These are phyloP conservation scores for Metschnikowia lachancei DNA, from an alignment of 805 yeast species.

Conservation along the genomic window DNA sequence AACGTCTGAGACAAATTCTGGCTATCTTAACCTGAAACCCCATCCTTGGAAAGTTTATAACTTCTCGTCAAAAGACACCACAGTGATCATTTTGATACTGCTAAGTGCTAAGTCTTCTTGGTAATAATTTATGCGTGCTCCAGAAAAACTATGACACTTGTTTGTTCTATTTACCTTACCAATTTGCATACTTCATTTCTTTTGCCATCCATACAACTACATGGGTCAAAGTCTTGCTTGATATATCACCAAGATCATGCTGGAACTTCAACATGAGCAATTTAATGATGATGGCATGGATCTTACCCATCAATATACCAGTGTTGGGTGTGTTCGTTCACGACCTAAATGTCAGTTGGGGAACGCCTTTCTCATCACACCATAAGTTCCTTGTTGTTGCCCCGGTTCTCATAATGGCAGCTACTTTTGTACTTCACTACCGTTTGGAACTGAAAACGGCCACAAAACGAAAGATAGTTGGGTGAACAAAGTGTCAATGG, in stretches of 20 bases:
- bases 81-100: too few relatives aligned
- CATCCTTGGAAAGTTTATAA: too few relatives aligned
- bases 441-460: constrained; percentile 21
- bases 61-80: too few relatives aligned
- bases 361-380: constrained; percentile 81
- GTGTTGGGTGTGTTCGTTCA: constrained; percentile 78
- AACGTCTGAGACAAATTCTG: too few relatives aligned
- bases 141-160: too few relatives aligned
- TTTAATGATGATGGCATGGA: constrained; percentile 68
- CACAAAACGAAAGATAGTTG: constrained; percentile 4
- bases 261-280: constrained; percentile 63
- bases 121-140: too few relatives aligned
- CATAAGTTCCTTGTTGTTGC: constrained; percentile 76
- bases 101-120: too few relatives aligned
- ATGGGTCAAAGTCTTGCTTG: constrained; percentile 35
- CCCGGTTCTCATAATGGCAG: constrained; percentile 62
- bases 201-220: constrained; percentile 57
- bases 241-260: constrained; percentile 19
- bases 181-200: constrained; percentile 66
- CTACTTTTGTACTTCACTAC: constrained; percentile 33
- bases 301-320: constrained; percentile 76
- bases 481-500: constrained; percentile 14
- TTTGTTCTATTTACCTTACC: constrained; percentile 78
- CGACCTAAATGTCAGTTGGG: constrained; percentile 73
- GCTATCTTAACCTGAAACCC: too few relatives aligned